Percentiles rank a stretch among this genome's conserved stretches.
Conservation (phyloP, 2,329 filamentous ascomycete species). For the Trichoderma polysporum region DNA sequence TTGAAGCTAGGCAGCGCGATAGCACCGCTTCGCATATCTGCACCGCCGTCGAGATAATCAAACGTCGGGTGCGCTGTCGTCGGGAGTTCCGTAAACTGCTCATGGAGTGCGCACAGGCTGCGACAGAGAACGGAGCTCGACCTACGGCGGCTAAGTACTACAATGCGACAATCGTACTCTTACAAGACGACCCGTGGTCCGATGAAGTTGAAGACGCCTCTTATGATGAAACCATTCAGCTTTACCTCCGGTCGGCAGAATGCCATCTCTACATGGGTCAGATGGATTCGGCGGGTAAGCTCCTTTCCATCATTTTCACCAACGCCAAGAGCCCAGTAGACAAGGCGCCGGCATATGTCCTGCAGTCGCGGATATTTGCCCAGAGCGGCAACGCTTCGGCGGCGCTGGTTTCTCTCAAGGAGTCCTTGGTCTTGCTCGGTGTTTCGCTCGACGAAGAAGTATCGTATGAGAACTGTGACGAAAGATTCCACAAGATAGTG, state of each 20-base stretch:
- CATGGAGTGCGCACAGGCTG: constrained; percentile 73
- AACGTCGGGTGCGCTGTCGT: constrained; percentile 58
- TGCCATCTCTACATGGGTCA: constrained; percentile 78
- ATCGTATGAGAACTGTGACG: constrained; percentile 75
- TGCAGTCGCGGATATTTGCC: constrained; percentile 76
- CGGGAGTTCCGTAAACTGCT: constrained; percentile 72
- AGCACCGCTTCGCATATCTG: constrained; percentile 80
- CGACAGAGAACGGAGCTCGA: constrained; percentile 78
- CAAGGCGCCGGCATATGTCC: constrained; percentile 79
- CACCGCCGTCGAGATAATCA: constrained; percentile 73
- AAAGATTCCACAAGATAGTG: constrained; percentile 65
- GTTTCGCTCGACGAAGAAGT: constrained; percentile 64
- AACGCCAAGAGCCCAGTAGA: constrained; percentile 72
- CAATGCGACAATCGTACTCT: constrained; percentile 69
- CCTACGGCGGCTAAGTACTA: constrained; percentile 83
- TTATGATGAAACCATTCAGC: constrained; percentile 81
- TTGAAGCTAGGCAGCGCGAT: constrained; percentile 65
- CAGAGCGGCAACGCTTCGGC: constrained; percentile 69
- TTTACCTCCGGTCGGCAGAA: constrained; percentile 78
- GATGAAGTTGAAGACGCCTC: constrained; percentile 68
- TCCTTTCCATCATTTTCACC: constrained; percentile 69
- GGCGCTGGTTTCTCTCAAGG: constrained; percentile 68
- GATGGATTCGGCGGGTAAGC: constrained; percentile 62
- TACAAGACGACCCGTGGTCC: constrained; percentile 78
- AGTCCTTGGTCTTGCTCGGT: constrained; percentile 68